These are phyloP conservation scores for Populus tremula DNA, from an alignment of 345 rosid species.

Conservation along the genomic window DNA sequence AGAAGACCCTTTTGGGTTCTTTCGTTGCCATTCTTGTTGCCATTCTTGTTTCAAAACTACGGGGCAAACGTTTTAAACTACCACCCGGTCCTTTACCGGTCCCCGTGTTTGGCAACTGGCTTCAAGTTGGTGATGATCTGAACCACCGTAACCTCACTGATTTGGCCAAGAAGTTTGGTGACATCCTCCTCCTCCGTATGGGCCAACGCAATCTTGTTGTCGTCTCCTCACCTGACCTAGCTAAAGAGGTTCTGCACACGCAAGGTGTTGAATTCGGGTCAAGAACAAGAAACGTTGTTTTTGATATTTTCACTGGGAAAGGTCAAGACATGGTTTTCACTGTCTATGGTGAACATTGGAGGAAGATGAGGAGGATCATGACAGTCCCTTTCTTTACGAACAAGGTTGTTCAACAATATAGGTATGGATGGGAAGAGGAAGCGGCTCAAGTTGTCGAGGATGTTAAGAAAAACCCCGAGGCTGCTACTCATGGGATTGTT, in stretches of 20 bases:
- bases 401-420: conserved; percentile 77
- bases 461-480: conserved; percentile 63
- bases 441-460: conserved; percentile 72
- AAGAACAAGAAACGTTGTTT: conserved; percentile 85
- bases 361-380: conserved; percentile 98
- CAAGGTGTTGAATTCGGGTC: conserved; percentile 97
- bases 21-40: conserved; percentile 64
- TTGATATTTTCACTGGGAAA: conserved; percentile 93
- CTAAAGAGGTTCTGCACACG: conserved; percentile 89
- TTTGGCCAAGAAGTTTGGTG: conserved; percentile 67
- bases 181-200: conserved; percentile 71
- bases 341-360: conserved; percentile 97
- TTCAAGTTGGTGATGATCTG: conserved; percentile 95
- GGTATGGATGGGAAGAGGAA: conserved; percentile 72
- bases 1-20: conserved; percentile 73
- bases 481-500: conserved; percentile 72
- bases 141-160: conserved; percentile 89
- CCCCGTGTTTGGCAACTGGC: conserved; percentile 96
- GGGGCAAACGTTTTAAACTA: conserved; percentile 78
- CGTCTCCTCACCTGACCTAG: conserved; percentile 79
- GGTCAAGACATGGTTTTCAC: conserved; percentile 99
- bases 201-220: conserved; percentile 89
- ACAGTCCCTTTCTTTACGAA: conserved; percentile 97
- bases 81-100: conserved; percentile 92
- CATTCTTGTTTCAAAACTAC: conserved; percentile 65